Percentiles rank a stretch among this genome's conserved stretches.
Conservation (phyloP, 1,284 basidiomycete genomes). For the Cryptococcus wingfieldii region DNA sequence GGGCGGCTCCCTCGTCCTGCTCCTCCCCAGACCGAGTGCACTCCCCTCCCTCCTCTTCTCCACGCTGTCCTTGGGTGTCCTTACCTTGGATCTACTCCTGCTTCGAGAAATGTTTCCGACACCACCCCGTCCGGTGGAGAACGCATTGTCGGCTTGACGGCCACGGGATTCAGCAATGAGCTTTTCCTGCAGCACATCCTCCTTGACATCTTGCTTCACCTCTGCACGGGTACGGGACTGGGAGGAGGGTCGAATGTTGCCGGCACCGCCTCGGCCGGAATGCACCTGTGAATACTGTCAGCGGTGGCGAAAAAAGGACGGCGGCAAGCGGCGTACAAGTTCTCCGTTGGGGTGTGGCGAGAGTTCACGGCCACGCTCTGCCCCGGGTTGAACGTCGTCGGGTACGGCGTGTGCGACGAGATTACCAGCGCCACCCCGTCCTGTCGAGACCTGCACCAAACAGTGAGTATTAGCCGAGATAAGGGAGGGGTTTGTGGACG, state of each 20-base stretch:
- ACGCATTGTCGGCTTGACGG: constrained; percentile 35
- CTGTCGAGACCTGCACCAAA: constrained; percentile 39
- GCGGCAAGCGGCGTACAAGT: constrained; percentile 20
- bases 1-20: background rate
- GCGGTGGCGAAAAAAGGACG: background rate
- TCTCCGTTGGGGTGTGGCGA: constrained; percentile 27
- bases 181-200: constrained; percentile 42
- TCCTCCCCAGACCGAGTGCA: constrained; percentile 1
- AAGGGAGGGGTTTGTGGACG: background rate
- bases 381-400: constrained; percentile 33
- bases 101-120: constrained; percentile 40
- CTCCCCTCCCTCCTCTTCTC: constrained; percentile 7
- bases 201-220: constrained; percentile 30
- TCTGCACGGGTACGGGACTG: constrained; percentile 37
- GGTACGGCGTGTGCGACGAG: constrained; percentile 35
- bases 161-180: constrained; percentile 45
- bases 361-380: constrained; percentile 43
- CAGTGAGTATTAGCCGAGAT: background rate
- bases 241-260: constrained; percentile 42
- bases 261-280: constrained; percentile 48
- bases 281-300: constrained; percentile 27
- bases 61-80: background rate
- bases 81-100: constrained; percentile 22
- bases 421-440: constrained; percentile 48
- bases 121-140: constrained; percentile 47